Base-by-base conservation (phyloP, 1,139 yeast genomes). In the Saccharomyces hybrid region DNA sequence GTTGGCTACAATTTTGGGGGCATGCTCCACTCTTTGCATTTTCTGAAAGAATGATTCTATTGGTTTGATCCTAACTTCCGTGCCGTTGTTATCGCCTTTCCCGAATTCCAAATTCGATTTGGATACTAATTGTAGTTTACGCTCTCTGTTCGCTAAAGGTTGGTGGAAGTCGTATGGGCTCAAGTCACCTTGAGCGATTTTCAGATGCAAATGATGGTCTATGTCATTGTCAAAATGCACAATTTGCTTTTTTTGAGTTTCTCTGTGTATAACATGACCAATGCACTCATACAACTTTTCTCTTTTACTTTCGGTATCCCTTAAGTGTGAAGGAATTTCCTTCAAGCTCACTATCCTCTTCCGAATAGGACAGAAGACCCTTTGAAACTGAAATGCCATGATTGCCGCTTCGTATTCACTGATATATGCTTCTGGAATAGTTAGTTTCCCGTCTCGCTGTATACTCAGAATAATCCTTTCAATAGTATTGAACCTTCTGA, bases 301-400 rank as follows among this genome's bases (percentile, higher is more conserved):
- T 13, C 34, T 28, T n/a, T 50, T 42, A 41, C 31, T 16, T 6
- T 50, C 44, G 13, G 50, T 47, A 9, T 38, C 42, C 11, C n/a
- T 38, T 32, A 75, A 64, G 6, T 68, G 73, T 0, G 69, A 71
- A 0, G 86, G 84, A 34, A 84, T 73, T 5, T 78, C 81, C 61
- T 81, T 82, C 60, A 91, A 74, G 48, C 88, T 81, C 1, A 77
- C 75, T 28, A 90, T 70, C 41, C 63, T 56, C 49, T 76, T 69
- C 1, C 66, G 60, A 2, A 68, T 52, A 0, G 96, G 95, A 65
- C 91, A 81, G 68, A 82, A 93, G 0, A 95, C 97, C 58, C 96
- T 78, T 68, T 90, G 98, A 69, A 76, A 88, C 64, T 80, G 85
- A 68, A 95, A 95, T 11, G 98, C 95, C 52, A 84, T 73, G 60